Evolutionary conservation across 1,284 basidiomycete species (phyloP).

Genomic region (Heliocybe sulcata): DNA sequence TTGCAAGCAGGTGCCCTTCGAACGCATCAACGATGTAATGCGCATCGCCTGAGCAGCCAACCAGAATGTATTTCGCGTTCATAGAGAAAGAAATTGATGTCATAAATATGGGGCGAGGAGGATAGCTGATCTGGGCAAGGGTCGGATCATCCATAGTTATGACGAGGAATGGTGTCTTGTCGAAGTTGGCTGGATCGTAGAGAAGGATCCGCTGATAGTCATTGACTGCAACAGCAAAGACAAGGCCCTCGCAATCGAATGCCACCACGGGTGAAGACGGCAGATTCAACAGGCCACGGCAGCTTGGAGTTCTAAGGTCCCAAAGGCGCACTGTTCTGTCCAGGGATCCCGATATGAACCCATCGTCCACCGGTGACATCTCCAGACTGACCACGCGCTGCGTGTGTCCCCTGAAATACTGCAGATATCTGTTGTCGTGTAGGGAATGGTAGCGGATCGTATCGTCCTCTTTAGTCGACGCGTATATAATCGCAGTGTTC

Average conservation of each 20-base stretch:
- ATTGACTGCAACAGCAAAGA: conserved; percentile 93
- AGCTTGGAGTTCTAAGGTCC: conserved; percentile 81
- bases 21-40: conserved; percentile 93
- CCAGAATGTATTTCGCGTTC: conserved; percentile 84
- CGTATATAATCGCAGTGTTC: conserved; percentile 78
- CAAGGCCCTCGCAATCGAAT: conserved; percentile 84
- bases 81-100: conserved; percentile 89
- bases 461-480: conserved; percentile 94
- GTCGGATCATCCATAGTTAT: conserved; percentile 80
- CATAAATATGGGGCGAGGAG: conserved; percentile 85
- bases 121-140: conserved; percentile 64
- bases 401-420: conserved; percentile 95
- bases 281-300: conserved; percentile 66
- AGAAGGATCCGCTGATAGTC: conserved; percentile 78
- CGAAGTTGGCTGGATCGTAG: conserved; percentile 86
- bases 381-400: conserved; percentile 85
- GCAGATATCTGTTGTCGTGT: conserved; percentile 93
- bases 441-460: conserved; percentile 92
- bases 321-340: conserved; percentile 96
- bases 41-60: conserved; percentile 87
- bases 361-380: conserved; percentile 90
- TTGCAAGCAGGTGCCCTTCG: conserved; percentile 74
- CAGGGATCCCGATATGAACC: conserved; percentile 90
- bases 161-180: conserved; percentile 86
- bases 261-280: conserved; percentile 80